Percentiles rank a stretch among this genome's conserved stretches.
phyloP scores from a whole-genome alignment of 345 rosid species.

The Eucalyptus tenuipes region DNA sequence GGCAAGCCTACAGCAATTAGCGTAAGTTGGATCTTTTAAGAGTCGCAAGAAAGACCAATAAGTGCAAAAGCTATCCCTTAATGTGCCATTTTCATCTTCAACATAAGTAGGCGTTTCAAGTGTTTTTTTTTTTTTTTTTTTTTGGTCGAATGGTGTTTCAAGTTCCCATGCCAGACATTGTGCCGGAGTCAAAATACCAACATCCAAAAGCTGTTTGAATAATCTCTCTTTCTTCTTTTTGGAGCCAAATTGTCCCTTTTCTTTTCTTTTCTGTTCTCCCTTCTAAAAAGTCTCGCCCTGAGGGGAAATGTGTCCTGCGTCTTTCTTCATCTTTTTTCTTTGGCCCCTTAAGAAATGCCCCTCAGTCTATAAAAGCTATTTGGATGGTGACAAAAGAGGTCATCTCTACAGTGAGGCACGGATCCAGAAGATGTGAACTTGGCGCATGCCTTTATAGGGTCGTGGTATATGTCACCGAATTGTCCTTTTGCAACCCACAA shows the following conservation, averaged over 20 bases:
- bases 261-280: not conserved
- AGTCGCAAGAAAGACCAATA: not conserved
- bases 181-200: not conserved
- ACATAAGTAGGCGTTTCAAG: not conserved
- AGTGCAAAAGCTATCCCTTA: not conserved
- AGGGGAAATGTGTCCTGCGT: not conserved
- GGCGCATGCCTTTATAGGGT: not conserved
- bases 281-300: slow-evolving; percentile 12
- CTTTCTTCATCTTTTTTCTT: not conserved
- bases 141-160: not conserved
- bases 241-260: not conserved
- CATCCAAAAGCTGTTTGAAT: not conserved
- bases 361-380: not conserved
- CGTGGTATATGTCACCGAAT: not conserved
- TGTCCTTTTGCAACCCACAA: not conserved
- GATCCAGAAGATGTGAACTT: not conserved
- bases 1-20: not conserved
- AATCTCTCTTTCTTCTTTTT: not conserved
- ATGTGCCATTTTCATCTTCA: not conserved
- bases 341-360: not conserved
- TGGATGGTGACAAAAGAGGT: slow-evolving; percentile 10
- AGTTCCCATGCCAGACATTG: not conserved
- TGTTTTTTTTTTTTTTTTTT: no score
- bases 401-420: not conserved
- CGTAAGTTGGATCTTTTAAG: not conserved